These are phyloP conservation scores for Erythrophleum fordii DNA, from an alignment of 306 rosid genomes.

Conservation along the genomic window DNA sequence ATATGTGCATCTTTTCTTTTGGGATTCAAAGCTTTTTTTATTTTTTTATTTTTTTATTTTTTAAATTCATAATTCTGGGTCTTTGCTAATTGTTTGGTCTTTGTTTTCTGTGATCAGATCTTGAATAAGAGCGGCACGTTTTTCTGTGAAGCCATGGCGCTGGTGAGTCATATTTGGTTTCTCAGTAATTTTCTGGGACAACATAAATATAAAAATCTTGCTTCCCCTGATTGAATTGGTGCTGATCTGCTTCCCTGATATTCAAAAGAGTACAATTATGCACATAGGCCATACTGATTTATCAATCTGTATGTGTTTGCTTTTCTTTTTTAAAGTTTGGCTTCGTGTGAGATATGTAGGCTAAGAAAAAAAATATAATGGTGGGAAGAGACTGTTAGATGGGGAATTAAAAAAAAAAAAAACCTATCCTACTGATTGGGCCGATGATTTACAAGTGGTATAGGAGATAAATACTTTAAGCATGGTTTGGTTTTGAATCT, in stretches of 20 bases:
- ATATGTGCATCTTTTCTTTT: not conserved
- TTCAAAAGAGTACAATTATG: not conserved
- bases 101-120: constrained; percentile 54
- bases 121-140: constrained; percentile 44
- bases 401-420: too few relatives aligned
- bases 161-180: constrained; percentile 49
- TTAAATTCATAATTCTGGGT: too few relatives aligned
- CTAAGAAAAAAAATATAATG: not conserved
- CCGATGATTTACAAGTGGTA: too few relatives aligned
- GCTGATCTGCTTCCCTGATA: not conserved
- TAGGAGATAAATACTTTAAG: too few relatives aligned
- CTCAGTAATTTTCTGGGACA: not conserved
- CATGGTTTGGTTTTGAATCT: too few relatives aligned
- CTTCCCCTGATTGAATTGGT: not conserved
- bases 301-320: not conserved
- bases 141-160: constrained; percentile 74
- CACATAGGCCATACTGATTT: not conserved
- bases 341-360: not conserved
- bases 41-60: not conserved
- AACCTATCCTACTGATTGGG: too few relatives aligned
- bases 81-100: not conserved
- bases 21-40: not conserved
- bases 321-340: not conserved
- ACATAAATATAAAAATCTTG: not conserved
- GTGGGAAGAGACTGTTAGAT: too few relatives aligned